Percentiles rank a stretch among this genome's conserved stretches.
phyloP scores from a whole-genome alignment of 139 green algal genomes.

The Penium margaritaceum region DNA sequence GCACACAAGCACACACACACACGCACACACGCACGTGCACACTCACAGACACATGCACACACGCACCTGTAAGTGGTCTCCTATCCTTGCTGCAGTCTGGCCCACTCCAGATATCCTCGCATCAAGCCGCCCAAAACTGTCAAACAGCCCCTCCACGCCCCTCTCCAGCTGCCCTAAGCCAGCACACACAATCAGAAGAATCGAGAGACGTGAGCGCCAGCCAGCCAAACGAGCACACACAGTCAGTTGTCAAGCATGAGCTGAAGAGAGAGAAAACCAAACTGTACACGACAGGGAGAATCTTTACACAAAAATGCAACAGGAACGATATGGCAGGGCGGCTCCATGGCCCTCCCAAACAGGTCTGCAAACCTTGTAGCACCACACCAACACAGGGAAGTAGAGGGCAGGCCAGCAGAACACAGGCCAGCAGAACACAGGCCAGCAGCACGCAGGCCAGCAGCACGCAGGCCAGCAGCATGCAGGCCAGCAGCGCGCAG shows the following conservation, averaged over 20 bases:
- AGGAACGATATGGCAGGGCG: too few species aligned
- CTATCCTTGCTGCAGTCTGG: constrained; percentile 40
- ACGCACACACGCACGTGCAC: not conserved
- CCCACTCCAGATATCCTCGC: constrained; percentile 30
- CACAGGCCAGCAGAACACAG: not conserved
- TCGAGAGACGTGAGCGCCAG: too few species aligned
- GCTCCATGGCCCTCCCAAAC: too few species aligned
- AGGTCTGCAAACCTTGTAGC: too few species aligned
- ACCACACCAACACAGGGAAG: too few species aligned
- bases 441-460: not conserved
- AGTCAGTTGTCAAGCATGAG: too few species aligned
- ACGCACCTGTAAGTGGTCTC: constrained; percentile 39
- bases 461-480: too few species aligned
- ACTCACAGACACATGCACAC: not conserved
- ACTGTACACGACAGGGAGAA: not conserved
- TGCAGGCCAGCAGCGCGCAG: too few species aligned
- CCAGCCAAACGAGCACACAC: too few species aligned
- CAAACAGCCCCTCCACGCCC: constrained; percentile 29
- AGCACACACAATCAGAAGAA: too few species aligned
- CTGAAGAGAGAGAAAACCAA: too few species aligned
- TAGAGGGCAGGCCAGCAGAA: not conserved
- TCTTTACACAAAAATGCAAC: not conserved
- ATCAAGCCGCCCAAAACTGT: constrained; percentile 38
- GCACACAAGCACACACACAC: too few species aligned
- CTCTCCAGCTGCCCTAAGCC: constrained; percentile 30